Percentiles rank a stretch among this genome's conserved stretches.
Evolutionary conservation across 2,329 filamentous ascomycete genomes (phyloP).

Genomic region (Capronia americana): DNA sequence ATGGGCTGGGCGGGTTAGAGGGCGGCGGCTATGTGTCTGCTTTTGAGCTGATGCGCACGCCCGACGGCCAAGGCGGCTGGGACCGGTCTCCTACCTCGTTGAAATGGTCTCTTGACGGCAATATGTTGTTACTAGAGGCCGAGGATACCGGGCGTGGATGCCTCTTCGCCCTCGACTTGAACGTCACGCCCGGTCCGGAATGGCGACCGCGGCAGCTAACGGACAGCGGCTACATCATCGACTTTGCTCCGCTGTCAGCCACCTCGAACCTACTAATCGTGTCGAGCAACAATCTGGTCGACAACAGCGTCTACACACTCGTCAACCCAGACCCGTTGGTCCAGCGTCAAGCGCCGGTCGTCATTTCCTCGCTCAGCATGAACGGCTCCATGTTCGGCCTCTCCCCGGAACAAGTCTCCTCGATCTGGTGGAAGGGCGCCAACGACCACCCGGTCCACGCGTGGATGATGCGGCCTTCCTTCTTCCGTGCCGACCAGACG

Average conservation of each 20-base stretch:
- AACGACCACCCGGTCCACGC: conserved; percentile 53
- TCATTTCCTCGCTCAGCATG: conserved; percentile 49
- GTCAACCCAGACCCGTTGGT: conserved; percentile 45
- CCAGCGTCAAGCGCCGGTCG: conserved; percentile 40
- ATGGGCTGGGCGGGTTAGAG: conserved; percentile 49
- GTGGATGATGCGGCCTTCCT: conserved; percentile 56
- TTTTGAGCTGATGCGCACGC: conserved; percentile 43
- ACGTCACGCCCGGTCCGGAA: conserved; percentile 17
- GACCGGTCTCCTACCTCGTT: conserved; percentile 50
- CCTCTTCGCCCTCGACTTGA: conserved; percentile 46
- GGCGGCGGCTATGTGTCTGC: conserved; percentile 27
- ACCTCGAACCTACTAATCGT: conserved; percentile 50
- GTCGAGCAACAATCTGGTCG: conserved; percentile 52
- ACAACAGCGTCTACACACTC: conserved; percentile 53
- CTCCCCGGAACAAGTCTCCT: conserved; percentile 50
- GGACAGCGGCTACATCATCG: conserved; percentile 49
- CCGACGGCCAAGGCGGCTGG: conserved; percentile 51
- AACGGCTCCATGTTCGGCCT: conserved; percentile 51
- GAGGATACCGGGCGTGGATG: conserved; percentile 52
- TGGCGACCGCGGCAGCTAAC: conserved; percentile 46
- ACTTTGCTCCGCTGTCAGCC: conserved; percentile 46
- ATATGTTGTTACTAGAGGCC: conserved; percentile 49
- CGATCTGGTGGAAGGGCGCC: conserved; percentile 56
- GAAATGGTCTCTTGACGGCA: conserved; percentile 51
- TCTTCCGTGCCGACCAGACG: conserved; percentile 53